Base-by-base conservation (phyloP, 1,284 basidiomycete genomes). In the Athelia psychrophila region DNA sequence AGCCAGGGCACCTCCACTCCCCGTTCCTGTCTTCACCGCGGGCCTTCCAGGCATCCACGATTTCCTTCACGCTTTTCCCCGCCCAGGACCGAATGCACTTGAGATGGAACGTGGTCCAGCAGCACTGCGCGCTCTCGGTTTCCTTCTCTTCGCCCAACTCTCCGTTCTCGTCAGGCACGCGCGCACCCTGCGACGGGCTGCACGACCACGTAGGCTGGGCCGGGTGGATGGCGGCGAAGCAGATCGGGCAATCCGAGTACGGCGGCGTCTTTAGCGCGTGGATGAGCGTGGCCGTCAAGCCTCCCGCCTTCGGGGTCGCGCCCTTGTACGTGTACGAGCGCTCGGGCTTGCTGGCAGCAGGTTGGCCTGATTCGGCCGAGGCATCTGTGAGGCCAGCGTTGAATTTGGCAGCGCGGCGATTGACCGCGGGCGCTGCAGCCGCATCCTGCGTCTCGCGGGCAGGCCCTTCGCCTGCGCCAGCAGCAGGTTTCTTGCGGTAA, bases 1-100 rank as follows among this genome's bases (percentile, higher is more conserved):
- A 95, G 0, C 91, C 92, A 0, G 93, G 93, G 67, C 93, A 95
- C 51, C 86, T 76, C 93, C 93, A 95, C 61, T 92, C 88, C 1
- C 86, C 86, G 25, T 75, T 74, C 48, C 74, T 74, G 25, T 75
- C 72, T 55, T 93, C 88, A 1, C 87, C 86, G 54, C 93, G 71
- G 2, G 84, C 84, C 2, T 81, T 74, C 77, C 85, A 91, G 0
- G 93, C 91, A 56, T 88, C 88, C 50, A 74, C 74, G 3, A 89
- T 62, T 8, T 91, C 90, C 60, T 86, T 90, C 42, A 91, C 86
- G 60, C 81, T 91, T 75, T 85, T 91, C 27, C 75, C 71, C 0
- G 88, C 89, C 91, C 91, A 93, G 0, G 83, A 75, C 12, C 78
- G 75, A 57, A 93, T 86, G 59, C 91, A 94, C 60, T 86, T 88